Evolutionary conservation across 805 yeast genomes (phyloP).

Genomic region (Wickerhamomyces ciferrii): DNA sequence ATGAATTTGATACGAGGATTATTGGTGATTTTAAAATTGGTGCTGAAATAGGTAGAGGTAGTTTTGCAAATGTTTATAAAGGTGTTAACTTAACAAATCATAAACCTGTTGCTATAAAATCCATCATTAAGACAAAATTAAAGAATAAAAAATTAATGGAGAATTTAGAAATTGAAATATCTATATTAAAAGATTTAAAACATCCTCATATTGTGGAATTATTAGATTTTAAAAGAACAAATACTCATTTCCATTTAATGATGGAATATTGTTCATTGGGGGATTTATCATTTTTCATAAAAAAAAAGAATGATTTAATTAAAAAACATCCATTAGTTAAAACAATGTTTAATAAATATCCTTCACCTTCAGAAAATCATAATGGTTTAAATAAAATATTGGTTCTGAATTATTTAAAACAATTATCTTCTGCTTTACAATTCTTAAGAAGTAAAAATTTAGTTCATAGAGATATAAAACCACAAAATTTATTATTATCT

Average conservation of each 20-base stretch:
- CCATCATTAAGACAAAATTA: slow-evolving; percentile 77
- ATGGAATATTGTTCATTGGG: slow-evolving; percentile 98
- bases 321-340: slow-evolving; percentile 75
- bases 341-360: slow-evolving; percentile 73
- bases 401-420: slow-evolving; percentile 81
- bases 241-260: slow-evolving; percentile 75
- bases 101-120: slow-evolving; percentile 79
- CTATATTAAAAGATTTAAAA: slow-evolving; percentile 78
- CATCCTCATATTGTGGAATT: slow-evolving; percentile 92
- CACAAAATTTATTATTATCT: slow-evolving; percentile 77
- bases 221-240: slow-evolving; percentile 76
- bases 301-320: slow-evolving; percentile 65
- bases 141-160: slow-evolving; percentile 84
- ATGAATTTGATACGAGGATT: not conserved
- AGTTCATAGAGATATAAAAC: slow-evolving; percentile 94
- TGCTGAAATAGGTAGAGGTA: slow-evolving; percentile 85
- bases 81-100: slow-evolving; percentile 54
- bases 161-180: slow-evolving; percentile 88
- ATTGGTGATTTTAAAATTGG: slow-evolving; percentile 21
- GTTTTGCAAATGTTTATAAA: slow-evolving; percentile 93
- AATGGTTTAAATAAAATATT: slow-evolving; percentile 78
- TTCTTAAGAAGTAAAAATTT: slow-evolving; percentile 79
- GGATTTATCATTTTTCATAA: slow-evolving; percentile 83
- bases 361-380: slow-evolving; percentile 65
- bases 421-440: slow-evolving; percentile 76